Evolutionary conservation across 495 filamentous ascomycete genomes (phyloP), one percentile per base, ranked within the genome.

Genomic region (Diplogelasinospora grovesii): DNA sequence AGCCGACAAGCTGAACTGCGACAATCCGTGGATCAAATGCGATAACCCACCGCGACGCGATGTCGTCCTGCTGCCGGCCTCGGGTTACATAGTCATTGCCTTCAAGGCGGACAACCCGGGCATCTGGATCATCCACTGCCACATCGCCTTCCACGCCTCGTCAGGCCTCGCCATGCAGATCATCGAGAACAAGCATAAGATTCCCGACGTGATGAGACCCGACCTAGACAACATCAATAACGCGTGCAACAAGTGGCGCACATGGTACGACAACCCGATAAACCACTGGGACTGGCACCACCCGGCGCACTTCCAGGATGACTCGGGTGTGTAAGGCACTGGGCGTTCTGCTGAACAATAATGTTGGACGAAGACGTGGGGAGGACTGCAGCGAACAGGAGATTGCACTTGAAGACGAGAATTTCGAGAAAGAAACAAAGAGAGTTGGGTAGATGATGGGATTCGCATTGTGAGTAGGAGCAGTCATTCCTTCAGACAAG

Each of bases 141-240:
- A 68, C 16, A 63, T 70, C 34, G 69, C 61, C 16, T 72, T 65
- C 65, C 70, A 73, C 21, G 62, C 66, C 3, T 55, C 48, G 8
- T 54, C 55, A 11, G 70, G 70, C 2, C 48, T 73, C 5, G 64
- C 53, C 0, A 40, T 72, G 33, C 64, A 69, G 37, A 53, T 72
- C 19, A 36, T 71, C 1, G 69, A 72, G 53, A 57, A 60, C 14
- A 36, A 59, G 36, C 30, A 46, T 18, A 51, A 56, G 39, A 51
- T 63, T 18, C 36, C 45, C 0, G 49, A 48, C 2, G 50, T 66
- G 5, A 40, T 52, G 46, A 45, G 46, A 18, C 19, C 43, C 8
- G 38, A 42, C 7, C 45, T 37, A 18, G 37, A 30, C 2, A 11
- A 16, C 32, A 29, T 59, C 16, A 39, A 56, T 13, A 36, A 50